Base-by-base conservation (phyloP, 1,284 basidiomycete species). In the Stygiomarasmius scandens region DNA sequence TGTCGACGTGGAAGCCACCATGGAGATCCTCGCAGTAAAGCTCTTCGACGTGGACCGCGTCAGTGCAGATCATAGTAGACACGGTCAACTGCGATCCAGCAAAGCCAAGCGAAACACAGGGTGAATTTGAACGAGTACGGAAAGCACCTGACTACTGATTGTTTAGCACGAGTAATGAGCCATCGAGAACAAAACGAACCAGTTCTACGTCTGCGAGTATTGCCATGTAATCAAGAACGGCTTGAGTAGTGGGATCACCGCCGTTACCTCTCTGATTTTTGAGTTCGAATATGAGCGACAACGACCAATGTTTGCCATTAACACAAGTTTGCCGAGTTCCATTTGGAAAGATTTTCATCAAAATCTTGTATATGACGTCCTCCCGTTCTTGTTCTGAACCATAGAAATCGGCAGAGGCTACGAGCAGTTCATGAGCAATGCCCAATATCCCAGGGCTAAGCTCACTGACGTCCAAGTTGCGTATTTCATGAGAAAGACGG, bases 51-150 rank as follows among this genome's bases (percentile, higher is more conserved):
- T 55, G 43, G 24, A 43, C 47, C 16, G 41, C 48, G 29, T 55
- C 54, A 32, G 54, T 55, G 48, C 32, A 55, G 54, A 55, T 50
- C 16, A 45, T 34, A 12, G 32, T 49, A 16, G 47, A 55, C 12
- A 50, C 36, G 36, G 34, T 48, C 38, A 55, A 49, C 36, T 55
- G 32, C n/a, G 54, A 46, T 27, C 34, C 47, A 8, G 47, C 54
- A 41, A 55, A 47, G 16, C 47, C 38, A 22, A 55, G 47, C 16
- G n/a, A 19, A 41, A 41, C 38, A 9, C 8, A 41, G 14, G 38
- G 38, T 6, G 14, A 8, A 41, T 41, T 41, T n/a, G 38, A 41
- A 5, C 38, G n/a, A 41, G 38, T 41, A 19, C 38, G 11, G 38
- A 41, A 19, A 41, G 14, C n/a, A 41, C 8, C 11, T 41, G 38